Evolutionary conservation across 1,284 basidiomycete species (phyloP).

Genomic region (Agaricales sp.): DNA sequence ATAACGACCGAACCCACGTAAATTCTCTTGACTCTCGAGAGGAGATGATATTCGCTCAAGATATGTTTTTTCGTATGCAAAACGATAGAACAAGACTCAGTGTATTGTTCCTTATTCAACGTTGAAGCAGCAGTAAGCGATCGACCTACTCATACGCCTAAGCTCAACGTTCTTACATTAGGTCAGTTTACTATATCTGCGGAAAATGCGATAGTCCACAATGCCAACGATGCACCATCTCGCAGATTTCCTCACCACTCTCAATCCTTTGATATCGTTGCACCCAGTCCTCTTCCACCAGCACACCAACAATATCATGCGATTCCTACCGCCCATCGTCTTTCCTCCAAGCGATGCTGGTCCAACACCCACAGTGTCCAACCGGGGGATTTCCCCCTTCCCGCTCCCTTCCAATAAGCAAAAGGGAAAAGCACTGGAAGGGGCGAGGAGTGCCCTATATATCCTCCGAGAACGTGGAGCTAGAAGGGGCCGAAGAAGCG

Average conservation of each 20-base stretch:
- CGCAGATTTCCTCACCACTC: conserved; percentile 52
- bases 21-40: conserved; percentile 72
- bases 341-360: conserved; percentile 56
- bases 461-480: conserved; percentile 26
- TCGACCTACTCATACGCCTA: conserved; percentile 60
- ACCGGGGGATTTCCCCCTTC: conserved; percentile 54
- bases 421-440: conserved; percentile 18
- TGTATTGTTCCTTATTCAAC: conserved; percentile 32
- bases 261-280: conserved; percentile 62
- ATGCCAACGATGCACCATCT: conserved; percentile 23
- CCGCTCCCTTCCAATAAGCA: conserved; percentile 30
- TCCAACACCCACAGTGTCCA: conserved; percentile 51
- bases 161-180: conserved; percentile 64
- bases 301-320: conserved; percentile 50
- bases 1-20: conserved; percentile 66
- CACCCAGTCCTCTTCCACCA: conserved; percentile 59
- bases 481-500: conserved; percentile 44
- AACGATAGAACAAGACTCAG: not conserved
- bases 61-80: conserved; percentile 26
- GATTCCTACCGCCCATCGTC: conserved; percentile 56
- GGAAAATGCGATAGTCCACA: conserved; percentile 55
- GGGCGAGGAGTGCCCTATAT: no score
- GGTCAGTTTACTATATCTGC: conserved; percentile 64
- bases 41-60: conserved; percentile 72
- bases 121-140: conserved; percentile 74